Conservation (phyloP, 139 green algal species). For the Tetradesmus lagerheimii region DNA sequence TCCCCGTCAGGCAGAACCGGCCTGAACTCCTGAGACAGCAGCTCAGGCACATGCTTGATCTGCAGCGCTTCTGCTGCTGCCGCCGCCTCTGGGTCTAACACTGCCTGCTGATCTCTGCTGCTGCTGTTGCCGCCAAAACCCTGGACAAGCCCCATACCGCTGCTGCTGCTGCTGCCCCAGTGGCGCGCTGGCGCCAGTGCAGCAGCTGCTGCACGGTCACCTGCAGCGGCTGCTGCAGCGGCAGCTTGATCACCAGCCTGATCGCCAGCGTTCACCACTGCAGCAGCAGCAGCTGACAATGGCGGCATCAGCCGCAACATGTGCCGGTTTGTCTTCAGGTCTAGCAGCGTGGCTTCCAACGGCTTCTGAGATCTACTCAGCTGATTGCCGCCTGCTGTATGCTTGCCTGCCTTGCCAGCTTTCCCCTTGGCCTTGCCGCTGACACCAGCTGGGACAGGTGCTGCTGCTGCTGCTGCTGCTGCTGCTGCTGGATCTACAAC, state of each 20-base stretch:
- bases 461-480: background rate
- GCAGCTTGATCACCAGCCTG: background rate
- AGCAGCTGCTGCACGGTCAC: background rate
- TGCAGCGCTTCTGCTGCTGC: conserved; percentile 29
- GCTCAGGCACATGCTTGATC: conserved; percentile 26
- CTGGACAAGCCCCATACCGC: background rate
- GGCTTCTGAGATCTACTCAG: conserved; percentile 23
- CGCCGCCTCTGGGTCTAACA: background rate
- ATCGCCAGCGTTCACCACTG: background rate
- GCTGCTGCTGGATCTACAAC: background rate
- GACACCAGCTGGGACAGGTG: background rate
- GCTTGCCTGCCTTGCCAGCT: conserved; percentile 9
- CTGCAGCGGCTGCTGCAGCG: conserved; percentile 25
- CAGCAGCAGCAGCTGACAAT: conserved; percentile 6
- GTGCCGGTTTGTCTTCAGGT: conserved; percentile 20
- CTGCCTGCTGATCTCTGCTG: background rate
- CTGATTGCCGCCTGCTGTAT: background rate
- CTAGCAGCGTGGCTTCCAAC: background rate
- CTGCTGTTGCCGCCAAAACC: conserved; percentile 2
- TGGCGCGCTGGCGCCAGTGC: background rate
- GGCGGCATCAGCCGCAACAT: conserved; percentile 39
- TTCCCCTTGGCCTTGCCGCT: background rate
- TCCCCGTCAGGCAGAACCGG: conserved; percentile 29
- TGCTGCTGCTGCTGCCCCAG: background rate
- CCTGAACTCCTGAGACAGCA: conserved; percentile 17